Conservation (phyloP, 169 alveolate species). For the Cryptosporidium muris region DNA sequence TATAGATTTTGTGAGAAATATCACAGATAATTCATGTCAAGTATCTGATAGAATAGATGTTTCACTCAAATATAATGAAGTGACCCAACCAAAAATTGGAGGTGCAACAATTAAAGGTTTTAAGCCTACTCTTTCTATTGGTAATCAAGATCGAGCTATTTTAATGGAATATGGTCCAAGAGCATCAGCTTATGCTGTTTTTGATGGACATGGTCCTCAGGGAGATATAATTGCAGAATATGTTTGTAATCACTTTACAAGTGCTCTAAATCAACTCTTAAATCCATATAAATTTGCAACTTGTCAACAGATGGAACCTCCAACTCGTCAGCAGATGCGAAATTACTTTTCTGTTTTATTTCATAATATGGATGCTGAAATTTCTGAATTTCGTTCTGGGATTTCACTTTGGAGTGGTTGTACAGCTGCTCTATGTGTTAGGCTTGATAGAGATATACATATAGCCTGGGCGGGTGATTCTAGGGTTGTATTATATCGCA, state of each 20-base stretch:
- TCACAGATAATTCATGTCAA: no score
- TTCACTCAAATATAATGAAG: no score
- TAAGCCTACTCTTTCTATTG: conserved; percentile 50
- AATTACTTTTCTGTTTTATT: conserved; percentile 45
- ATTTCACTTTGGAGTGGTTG: conserved; percentile 71
- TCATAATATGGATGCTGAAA: conserved; percentile 53
- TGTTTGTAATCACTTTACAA: conserved; percentile 35
- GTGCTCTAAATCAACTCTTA: conserved; percentile 37
- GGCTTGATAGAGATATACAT: conserved; percentile 27
- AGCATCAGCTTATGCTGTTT: conserved; percentile 60
- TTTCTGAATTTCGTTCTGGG: conserved; percentile 55
- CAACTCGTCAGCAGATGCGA: conserved; percentile 47
- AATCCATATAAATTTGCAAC: background rate
- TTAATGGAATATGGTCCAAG: conserved; percentile 42
- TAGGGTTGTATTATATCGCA: conserved; percentile 38
- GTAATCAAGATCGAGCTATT: conserved; percentile 44
- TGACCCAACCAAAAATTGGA: background rate
- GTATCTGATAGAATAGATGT: no score
- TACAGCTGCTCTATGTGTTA: conserved; percentile 52
- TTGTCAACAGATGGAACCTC: background rate
- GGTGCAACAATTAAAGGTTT: conserved; percentile 67
- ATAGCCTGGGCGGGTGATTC: conserved; percentile 72
- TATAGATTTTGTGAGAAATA: no score
- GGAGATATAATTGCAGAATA: conserved; percentile 59
- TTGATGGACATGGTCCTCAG: conserved; percentile 71